phyloP scores from a whole-genome alignment of 768 basidiomycete species.

The Boletus rubroflammeus region DNA sequence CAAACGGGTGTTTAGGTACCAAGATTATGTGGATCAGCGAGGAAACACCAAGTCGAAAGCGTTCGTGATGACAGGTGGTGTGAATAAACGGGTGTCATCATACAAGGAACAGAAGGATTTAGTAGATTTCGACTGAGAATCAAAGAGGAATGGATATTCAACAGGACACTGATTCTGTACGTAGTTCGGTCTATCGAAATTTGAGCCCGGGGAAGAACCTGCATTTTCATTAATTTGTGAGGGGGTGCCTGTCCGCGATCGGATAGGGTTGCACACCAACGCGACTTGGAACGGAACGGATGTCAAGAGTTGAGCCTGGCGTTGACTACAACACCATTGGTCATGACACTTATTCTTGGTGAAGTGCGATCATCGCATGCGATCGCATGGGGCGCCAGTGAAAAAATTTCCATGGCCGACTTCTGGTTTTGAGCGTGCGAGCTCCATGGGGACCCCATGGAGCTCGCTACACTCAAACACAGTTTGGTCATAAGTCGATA shows the following conservation, averaged over 20 bases:
- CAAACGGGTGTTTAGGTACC: too few species aligned
- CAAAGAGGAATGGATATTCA: neutral
- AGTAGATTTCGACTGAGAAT: neutral
- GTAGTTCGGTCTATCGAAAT: neutral
- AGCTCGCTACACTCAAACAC: too few species aligned
- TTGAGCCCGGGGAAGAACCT: neutral
- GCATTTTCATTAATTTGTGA: neutral
- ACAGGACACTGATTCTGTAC: too few species aligned
- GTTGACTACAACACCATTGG: neutral
- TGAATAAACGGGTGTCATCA: neutral
- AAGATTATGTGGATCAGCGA: neutral
- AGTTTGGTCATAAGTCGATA: neutral
- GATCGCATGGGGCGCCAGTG: neutral
- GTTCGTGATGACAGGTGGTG: neutral
- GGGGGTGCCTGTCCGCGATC: neutral
- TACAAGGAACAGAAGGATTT: neutral
- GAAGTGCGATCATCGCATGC: slow-evolving; percentile 6
- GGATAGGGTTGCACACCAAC: neutral
- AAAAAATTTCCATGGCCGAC: too few species aligned
- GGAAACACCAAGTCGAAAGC: neutral
- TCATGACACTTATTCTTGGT: neutral
- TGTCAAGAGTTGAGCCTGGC: neutral
- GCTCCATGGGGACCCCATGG: too few species aligned
- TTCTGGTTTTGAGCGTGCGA: too few species aligned
- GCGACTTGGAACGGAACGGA: neutral